phyloP scores from a whole-genome alignment of 2,329 filamentous ascomycete genomes.

The Ambrosiella beaveri region DNA sequence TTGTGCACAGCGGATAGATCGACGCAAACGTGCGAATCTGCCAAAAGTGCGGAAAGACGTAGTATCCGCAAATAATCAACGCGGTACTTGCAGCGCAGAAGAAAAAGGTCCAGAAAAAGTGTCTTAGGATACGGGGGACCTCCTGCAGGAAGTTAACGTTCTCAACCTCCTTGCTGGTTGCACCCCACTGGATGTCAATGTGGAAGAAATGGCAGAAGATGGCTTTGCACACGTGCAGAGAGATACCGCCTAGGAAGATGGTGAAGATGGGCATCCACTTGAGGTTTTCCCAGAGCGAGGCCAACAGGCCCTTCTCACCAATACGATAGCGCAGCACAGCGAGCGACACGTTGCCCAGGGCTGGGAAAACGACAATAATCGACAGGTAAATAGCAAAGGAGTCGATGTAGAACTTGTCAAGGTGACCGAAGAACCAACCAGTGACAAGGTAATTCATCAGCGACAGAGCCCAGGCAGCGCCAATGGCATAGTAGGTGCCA shows the following conservation, averaged over 20 bases:
- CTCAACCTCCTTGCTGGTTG: conserved; percentile 42
- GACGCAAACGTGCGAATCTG: conserved; percentile 39
- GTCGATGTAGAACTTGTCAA: conserved; percentile 51
- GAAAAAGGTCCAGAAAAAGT: conserved; percentile 33
- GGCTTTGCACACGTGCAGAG: conserved; percentile 25
- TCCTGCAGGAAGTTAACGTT: conserved; percentile 39
- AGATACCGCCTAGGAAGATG: conserved; percentile 28
- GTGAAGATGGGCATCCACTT: conserved; percentile 42
- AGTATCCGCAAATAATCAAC: conserved; percentile 31
- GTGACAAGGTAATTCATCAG: conserved; percentile 53
- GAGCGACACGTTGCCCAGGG: conserved; percentile 41
- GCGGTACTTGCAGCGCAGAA: conserved; percentile 29
- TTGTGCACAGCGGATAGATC: conserved; percentile 37
- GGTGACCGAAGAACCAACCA: conserved; percentile 51
- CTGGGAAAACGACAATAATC: conserved; percentile 48
- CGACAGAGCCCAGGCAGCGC: conserved; percentile 48
- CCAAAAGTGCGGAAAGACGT: conserved; percentile 33
- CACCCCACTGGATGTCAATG: conserved; percentile 31
- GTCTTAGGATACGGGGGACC: conserved; percentile 34
- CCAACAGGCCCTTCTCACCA: conserved; percentile 33
- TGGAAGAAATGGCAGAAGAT: conserved; percentile 27
- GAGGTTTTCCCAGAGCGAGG: conserved; percentile 34
- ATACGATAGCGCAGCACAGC: conserved; percentile 46
- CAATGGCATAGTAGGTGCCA: conserved; percentile 56
- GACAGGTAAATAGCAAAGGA: conserved; percentile 47